Conservation (phyloP, 345 rosid species). For the Brassica napus region Da-Ae NC_063439.1:1098001-1098500, state of each 20-base stretch:
- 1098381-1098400: not conserved
- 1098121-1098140: not conserved
- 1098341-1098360: slow-evolving; percentile 30
- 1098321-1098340: slow-evolving; percentile 16
- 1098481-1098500: slow-evolving; percentile 49
- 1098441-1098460: slow-evolving; percentile 9
- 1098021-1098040: not conserved
- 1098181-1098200: not conserved
- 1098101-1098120: not conserved
- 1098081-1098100: not conserved
- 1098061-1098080: not conserved
- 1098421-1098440: not conserved
- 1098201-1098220: not conserved
- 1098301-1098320: slow-evolving; percentile 14
- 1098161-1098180: not conserved
- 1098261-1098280: slow-evolving; percentile 17
- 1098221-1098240: not conserved
- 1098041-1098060: not conserved
- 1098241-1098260: not conserved
- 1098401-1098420: slow-evolving; percentile 35
- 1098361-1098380: slow-evolving; percentile 17
- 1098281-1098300: slow-evolving; percentile 12
- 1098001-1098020: not conserved
- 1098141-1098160: slow-evolving; percentile 8
- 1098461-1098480: not conserved